These are phyloP conservation scores for Tylopilus subfusipes DNA, from an alignment of 768 basidiomycete species.

Conservation along the genomic window DNA sequence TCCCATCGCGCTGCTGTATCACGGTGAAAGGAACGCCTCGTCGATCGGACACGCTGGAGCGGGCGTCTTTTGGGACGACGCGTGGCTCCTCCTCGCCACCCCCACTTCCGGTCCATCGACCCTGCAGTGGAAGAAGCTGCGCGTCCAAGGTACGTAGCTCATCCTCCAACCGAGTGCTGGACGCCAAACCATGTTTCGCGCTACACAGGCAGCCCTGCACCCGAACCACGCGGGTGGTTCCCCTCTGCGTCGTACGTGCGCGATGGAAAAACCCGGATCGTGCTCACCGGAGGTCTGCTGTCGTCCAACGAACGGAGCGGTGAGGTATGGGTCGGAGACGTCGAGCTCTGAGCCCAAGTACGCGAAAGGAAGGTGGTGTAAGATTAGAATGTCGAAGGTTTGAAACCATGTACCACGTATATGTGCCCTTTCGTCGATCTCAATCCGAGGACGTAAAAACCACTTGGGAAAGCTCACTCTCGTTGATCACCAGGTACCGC, in stretches of 20 bases:
- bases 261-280: conserved; percentile 24
- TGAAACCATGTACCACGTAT: too few relatives aligned
- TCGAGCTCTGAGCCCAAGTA: conserved; percentile 17
- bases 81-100: conserved; percentile 32
- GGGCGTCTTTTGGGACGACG: conserved; percentile 39
- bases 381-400: too few relatives aligned
- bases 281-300: conserved; percentile 41
- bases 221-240: conserved; percentile 45
- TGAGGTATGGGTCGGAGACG: conserved; percentile 40
- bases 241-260: conserved; percentile 27
- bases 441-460: too few relatives aligned
- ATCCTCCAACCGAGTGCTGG: too few relatives aligned
- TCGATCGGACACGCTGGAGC: conserved; percentile 38
- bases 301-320: conserved; percentile 39
- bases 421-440: too few relatives aligned
- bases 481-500: too few relatives aligned
- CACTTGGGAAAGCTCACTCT: too few relatives aligned
- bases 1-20: conserved; percentile 32
- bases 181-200: too few relatives aligned
- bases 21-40: conserved; percentile 37
- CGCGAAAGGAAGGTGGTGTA: too few relatives aligned
- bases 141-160: neutral
- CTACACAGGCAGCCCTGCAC: neutral
- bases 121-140: conserved; percentile 29
- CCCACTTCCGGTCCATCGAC: neutral